Base-by-base conservation (phyloP, 116 monocot species). In the Papilionanthe hybrid region DNA sequence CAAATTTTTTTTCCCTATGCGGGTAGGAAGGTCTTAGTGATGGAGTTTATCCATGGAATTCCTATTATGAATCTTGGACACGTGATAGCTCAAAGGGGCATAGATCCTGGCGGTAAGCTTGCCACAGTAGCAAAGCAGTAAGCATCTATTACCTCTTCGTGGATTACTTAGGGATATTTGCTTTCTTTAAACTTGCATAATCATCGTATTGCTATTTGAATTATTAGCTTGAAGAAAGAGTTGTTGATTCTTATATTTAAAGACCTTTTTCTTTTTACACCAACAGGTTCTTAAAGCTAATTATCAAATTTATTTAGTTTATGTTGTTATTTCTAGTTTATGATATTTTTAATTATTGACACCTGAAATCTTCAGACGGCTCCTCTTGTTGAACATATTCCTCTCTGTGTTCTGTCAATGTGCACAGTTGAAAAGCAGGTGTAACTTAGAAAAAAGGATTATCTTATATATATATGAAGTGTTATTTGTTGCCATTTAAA, bases 81-180 rank as follows among this genome's bases (percentile, higher is more conserved):
- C 25, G 75, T 92, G 87, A 98, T 98, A 79, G 90, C 89, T 83
- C 86, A 76, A 81, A 85, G 91, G 79, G 94, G 94, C 18, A 91
- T 98, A 77, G 92, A 93, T 94, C 94, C 97, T 72, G 77, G 86
- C 78, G 89, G 97, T 72, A 91, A 80, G 80, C 68, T 98, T 63
- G 92, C 92, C 68, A 71, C 85, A 44, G 69, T 80, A 48, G 91
- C 90, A 83, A 98, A 98, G 77, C 89, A 81, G 97, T 98, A 94
- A 91, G 89, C 80, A 42, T n/a, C 22, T 73, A 73, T 18, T 73
- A 19, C 20, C 73, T 73, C 6, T 43, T 53, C 3, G 53, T 53
- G 53, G 53, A 53, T 17, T 15, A 15, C 15, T 53, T 53, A 15
- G 4, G 13, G 53, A 13, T 53, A 15, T 53, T 37, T 53, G 53